These are phyloP conservation scores for Ormosia semicastrata DNA, from an alignment of 306 rosid species.

Conservation along the genomic window DNA sequence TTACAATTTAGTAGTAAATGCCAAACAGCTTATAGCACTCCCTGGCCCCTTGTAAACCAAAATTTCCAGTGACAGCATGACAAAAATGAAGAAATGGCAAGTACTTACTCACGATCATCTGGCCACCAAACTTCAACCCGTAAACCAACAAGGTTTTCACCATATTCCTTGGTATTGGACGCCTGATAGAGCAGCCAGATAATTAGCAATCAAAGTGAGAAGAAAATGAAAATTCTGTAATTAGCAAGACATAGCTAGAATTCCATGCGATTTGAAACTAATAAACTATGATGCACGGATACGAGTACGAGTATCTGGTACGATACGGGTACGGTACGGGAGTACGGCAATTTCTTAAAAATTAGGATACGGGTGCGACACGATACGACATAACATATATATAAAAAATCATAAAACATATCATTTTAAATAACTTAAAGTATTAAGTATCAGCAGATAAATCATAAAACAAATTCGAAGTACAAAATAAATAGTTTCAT, in stretches of 20 bases:
- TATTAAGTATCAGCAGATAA: too few relatives aligned
- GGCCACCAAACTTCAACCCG: constrained; percentile 93
- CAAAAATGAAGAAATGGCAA: constrained; percentile 1
- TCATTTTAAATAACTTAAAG: too few relatives aligned
- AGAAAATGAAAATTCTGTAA: constrained; percentile 7
- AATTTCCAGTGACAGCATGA: neutral
- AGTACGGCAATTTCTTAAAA: too few relatives aligned
- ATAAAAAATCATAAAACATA: too few relatives aligned
- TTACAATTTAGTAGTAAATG: neutral
- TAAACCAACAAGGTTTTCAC: constrained; percentile 59
- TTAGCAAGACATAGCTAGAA: constrained; percentile 10
- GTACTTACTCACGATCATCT: constrained; percentile 65
- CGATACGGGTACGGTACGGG: too few relatives aligned
- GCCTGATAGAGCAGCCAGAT: constrained; percentile 41
- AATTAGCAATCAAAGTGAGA: constrained; percentile 9
- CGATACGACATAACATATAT: too few relatives aligned
- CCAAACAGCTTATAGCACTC: neutral
- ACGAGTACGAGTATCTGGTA: too few relatives aligned
- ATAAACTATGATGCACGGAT: too few relatives aligned
- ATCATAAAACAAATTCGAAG: too few relatives aligned
- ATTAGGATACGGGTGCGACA: too few relatives aligned
- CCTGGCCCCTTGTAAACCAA: constrained; percentile 10
- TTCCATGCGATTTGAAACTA: neutral
- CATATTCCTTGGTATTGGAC: constrained; percentile 44
- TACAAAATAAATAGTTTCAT: too few relatives aligned